A percentile compares a stretch with the other conserved stretches of the same genome.
Conservation (phyloP, 2,329 filamentous ascomycete species). For the Aureobasidium sp. region DNA sequence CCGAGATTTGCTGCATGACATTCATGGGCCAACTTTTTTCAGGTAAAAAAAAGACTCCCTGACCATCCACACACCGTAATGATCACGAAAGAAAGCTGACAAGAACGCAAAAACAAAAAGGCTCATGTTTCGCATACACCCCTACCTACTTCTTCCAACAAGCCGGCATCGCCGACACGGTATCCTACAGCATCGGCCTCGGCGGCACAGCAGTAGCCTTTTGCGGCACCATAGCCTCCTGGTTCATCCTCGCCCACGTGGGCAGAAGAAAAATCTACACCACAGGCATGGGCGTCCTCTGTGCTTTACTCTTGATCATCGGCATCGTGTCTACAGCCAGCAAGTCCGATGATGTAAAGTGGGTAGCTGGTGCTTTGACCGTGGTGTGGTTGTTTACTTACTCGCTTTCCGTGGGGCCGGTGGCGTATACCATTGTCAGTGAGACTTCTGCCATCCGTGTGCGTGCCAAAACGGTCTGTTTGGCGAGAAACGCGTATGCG, state of each 20-base stretch:
- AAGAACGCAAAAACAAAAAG: no score
- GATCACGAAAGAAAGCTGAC: no score
- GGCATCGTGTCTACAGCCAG: conserved; percentile 36
- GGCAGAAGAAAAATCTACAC: conserved; percentile 38
- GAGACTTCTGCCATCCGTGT: conserved; percentile 34
- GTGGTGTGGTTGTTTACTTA: conserved; percentile 32
- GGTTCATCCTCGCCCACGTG: conserved; percentile 33
- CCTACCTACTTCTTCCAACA: conserved; percentile 34
- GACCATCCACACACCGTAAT: no score
- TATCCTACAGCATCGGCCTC: conserved; percentile 36
- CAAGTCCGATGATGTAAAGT: conserved; percentile 27
- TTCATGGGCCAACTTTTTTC: conserved; percentile 39
- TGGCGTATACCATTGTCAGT: conserved; percentile 34
- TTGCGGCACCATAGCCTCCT: conserved; percentile 36
- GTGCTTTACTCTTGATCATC: conserved; percentile 20
- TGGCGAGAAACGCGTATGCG: conserved; percentile 36
- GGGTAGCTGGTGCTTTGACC: conserved; percentile 37
- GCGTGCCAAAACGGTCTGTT: conserved; percentile 32
- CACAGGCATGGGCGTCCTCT: not conserved
- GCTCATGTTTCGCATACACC: conserved; percentile 37
- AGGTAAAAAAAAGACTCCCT: conserved; percentile 17
- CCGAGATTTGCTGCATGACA: conserved; percentile 38
- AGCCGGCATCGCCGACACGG: conserved; percentile 33
- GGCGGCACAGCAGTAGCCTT: conserved; percentile 34
- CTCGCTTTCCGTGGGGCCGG: conserved; percentile 32